phyloP scores from a whole-genome alignment of 345 rosid genomes.

The Odontarrhena argentea region DNA sequence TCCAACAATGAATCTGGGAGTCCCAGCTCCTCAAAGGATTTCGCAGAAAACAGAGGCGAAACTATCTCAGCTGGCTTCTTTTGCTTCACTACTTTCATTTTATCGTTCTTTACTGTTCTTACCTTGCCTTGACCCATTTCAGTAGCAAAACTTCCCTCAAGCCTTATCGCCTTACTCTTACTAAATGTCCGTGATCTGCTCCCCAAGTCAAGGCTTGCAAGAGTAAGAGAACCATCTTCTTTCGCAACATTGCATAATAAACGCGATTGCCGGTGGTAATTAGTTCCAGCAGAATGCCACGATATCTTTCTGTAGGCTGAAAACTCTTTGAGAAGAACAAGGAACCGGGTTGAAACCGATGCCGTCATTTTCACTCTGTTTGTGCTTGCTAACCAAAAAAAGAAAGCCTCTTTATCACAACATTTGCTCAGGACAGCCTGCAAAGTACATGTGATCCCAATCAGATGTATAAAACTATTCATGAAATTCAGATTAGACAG shows the following conservation, averaged over 20 bases:
- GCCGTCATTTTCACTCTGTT: slow-evolving; percentile 48
- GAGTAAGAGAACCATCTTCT: slow-evolving; percentile 58
- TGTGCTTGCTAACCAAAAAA: slow-evolving; percentile 21
- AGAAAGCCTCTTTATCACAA: slow-evolving; percentile 19
- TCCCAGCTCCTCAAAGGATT: slow-evolving; percentile 87
- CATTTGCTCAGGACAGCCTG: slow-evolving; percentile 18
- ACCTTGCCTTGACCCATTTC: slow-evolving; percentile 46
- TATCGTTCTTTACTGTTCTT: slow-evolving; percentile 43
- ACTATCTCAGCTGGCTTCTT: slow-evolving; percentile 53
- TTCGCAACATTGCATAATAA: slow-evolving; percentile 46
- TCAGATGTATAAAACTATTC: slow-evolving; percentile 10
- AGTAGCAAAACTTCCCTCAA: slow-evolving; percentile 35
- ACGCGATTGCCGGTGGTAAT: slow-evolving; percentile 44
- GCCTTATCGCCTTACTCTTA: slow-evolving; percentile 38
- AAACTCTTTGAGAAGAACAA: slow-evolving; percentile 60
- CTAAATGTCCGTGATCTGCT: slow-evolving; percentile 38
- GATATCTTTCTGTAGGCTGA: slow-evolving; percentile 51
- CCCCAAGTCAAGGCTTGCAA: slow-evolving; percentile 62
- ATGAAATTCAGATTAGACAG: slow-evolving; percentile 8
- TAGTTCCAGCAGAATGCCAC: slow-evolving; percentile 46
- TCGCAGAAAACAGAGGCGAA: slow-evolving; percentile 65
- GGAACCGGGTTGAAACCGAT: slow-evolving; percentile 60
- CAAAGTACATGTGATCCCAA: slow-evolving; percentile 21
- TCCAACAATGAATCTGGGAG: slow-evolving; percentile 64
- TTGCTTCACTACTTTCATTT: slow-evolving; percentile 42